A percentile compares a stretch with the other conserved stretches of the same genome.
These are phyloP conservation scores for Aspergillus hancockii DNA, from an alignment of 495 filamentous ascomycete genomes.

Conservation along the genomic window DNA sequence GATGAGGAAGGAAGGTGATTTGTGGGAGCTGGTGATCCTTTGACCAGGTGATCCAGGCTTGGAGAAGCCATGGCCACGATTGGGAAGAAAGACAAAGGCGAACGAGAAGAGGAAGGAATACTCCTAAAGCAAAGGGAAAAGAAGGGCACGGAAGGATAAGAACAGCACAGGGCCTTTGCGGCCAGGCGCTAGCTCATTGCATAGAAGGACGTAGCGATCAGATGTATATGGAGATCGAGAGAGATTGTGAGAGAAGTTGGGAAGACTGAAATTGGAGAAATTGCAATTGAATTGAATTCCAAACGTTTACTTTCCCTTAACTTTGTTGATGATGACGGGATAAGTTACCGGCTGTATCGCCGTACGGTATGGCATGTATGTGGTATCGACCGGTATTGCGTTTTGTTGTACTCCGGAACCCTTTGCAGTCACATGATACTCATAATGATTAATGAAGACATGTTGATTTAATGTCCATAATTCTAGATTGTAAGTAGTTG, in stretches of 20 bases:
- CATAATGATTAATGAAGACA: no score
- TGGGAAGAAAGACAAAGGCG: slow-evolving; percentile 10
- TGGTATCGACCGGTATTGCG: not conserved
- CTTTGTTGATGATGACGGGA: not conserved
- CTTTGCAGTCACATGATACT: not conserved
- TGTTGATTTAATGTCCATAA: no score
- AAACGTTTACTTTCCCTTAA: no score
- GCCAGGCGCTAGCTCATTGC: slow-evolving; percentile 9
- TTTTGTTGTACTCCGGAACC: not conserved
- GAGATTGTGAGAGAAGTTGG: not conserved
- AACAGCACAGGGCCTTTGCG: slow-evolving; percentile 13
- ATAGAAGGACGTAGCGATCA: slow-evolving; percentile 1
- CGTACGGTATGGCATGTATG: not conserved
- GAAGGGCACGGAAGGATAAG: slow-evolving; percentile 3
- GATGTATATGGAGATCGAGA: not conserved
- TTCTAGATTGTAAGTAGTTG: no score
- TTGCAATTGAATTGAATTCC: no score
- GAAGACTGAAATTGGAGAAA: not conserved
- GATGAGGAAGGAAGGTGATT: slow-evolving; percentile 36
- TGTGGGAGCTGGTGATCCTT: slow-evolving; percentile 66
- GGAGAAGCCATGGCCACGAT: slow-evolving; percentile 51
- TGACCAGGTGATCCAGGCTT: slow-evolving; percentile 83
- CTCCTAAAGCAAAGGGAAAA: slow-evolving; percentile 2
- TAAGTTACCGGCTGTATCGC: not conserved
- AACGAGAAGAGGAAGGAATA: not conserved